Evolutionary conservation across 2,329 filamentous ascomycete species (phyloP).

Genomic region (Diaporthe citriasiana): DNA sequence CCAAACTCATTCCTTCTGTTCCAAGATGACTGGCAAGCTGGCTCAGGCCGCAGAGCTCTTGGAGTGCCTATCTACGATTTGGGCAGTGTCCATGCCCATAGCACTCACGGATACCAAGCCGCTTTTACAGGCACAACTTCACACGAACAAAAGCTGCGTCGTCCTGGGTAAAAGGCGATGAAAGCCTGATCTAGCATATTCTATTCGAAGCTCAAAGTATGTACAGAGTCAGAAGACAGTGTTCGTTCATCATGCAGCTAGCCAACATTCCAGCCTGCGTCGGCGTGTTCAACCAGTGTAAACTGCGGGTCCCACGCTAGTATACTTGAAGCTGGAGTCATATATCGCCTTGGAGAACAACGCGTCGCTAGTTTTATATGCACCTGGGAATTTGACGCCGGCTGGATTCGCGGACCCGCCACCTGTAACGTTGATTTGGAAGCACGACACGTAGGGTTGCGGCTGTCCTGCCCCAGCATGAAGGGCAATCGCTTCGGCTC

Average conservation of each 20-base stretch:
- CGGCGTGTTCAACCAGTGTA: conserved; percentile 7
- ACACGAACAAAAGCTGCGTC: too few relatives aligned
- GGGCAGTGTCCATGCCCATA: background rate
- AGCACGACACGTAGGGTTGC: conserved; percentile 35
- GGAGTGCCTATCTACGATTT: background rate
- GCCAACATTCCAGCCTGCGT: background rate
- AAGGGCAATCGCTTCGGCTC: conserved; percentile 61
- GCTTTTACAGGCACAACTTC: background rate
- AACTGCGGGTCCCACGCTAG: conserved; percentile 27
- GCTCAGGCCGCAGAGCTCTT: background rate
- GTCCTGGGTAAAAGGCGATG: background rate
- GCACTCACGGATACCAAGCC: background rate
- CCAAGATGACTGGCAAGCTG: background rate
- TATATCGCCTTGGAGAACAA: conserved; percentile 30
- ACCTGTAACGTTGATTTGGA: conserved; percentile 62
- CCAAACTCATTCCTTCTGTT: background rate
- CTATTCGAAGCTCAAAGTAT: conserved; percentile 17
- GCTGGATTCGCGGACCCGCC: conserved; percentile 58
- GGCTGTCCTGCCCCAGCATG: conserved; percentile 51
- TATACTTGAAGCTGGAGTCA: conserved; percentile 35
- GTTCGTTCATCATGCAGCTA: background rate
- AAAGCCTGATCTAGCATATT: background rate
- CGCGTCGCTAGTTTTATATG: conserved; percentile 56
- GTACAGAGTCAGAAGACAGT: background rate
- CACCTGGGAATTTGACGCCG: conserved; percentile 62